Evolutionary conservation across 768 basidiomycete species (phyloP), one percentile per base, ranked within the genome.

Genomic region (Pisolithus marmoratus): DNA sequence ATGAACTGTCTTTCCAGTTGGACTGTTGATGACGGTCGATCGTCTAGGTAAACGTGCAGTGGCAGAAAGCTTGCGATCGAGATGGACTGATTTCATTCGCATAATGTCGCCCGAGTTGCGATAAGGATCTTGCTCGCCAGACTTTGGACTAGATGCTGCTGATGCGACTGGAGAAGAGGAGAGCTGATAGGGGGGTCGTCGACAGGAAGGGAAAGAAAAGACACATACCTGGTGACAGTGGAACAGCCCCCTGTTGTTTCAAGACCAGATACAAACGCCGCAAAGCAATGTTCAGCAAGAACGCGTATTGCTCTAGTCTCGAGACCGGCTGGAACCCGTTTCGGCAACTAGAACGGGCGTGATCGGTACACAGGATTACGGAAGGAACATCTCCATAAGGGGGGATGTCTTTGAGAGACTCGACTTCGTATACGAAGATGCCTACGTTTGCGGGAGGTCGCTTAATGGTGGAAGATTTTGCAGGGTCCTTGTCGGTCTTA

Each of bases 231-330:
- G 88, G 84, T 5, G 87, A 82, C 48, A 87, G 70, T n/a, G 90
- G 85, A 22, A 95, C 88, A 36, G 93, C 90, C 11, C 94, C 94
- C 60, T 90, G 83, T 70, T 89, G 88, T 75, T 88, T 90, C 62
- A 91, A 72, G 36, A 90, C 78, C 27, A 90, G 79, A 69, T 94
- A 98, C 49, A 99, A 74, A 62, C 95, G 80, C 58, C 94, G 78
- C 50, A 99, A 75, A 19, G 95, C 96, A 22, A 98, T 96, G 63
- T 97, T 97, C 48, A 99, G 74, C 51, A 99, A 71, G 76, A 94
- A 99, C 2, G 96, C 91, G 67, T 96, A 99, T 65, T 99, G 96
- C 73, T 99, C 96, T 57, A 99, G 71, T 51, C 95, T 78, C 54
- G 94, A 92, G 15, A 96, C 96, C 17, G 90, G 78, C 63, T 90